A percentile compares a stretch with the other conserved stretches of the same genome.
phyloP scores from a whole-genome alignment of 352 stramenopile species.

The Chrysophaeum taylorii region DNA sequence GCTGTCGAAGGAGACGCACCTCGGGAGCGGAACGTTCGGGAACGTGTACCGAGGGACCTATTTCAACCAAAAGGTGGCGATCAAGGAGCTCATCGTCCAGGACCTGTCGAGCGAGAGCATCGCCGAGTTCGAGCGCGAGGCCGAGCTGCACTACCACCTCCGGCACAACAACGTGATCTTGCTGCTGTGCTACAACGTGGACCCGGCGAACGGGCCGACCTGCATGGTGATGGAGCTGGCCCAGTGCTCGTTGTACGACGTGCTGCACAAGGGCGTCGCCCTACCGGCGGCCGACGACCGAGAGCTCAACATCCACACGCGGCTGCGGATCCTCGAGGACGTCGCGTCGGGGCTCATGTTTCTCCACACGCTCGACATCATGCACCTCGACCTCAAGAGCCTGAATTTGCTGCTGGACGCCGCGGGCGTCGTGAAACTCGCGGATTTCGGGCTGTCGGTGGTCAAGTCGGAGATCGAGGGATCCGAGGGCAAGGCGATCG shows the following conservation, averaged over 20 bases:
- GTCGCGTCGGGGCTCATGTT: slow-evolving; percentile 20
- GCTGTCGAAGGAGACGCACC: not conserved
- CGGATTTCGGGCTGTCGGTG: slow-evolving; percentile 45
- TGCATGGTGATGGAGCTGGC: slow-evolving; percentile 40
- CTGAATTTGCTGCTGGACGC: slow-evolving; percentile 56
- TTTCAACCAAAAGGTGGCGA: not conserved
- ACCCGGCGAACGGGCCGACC: slow-evolving; percentile 26
- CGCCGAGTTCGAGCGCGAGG: slow-evolving; percentile 4
- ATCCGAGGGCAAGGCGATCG: slow-evolving; percentile 34
- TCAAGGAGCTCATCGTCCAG: slow-evolving; percentile 6
- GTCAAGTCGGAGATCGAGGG: slow-evolving; percentile 43
- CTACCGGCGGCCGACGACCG: not conserved
- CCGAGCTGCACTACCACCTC: slow-evolving; percentile 4
- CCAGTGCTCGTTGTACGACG: slow-evolving; percentile 29
- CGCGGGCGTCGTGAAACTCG: slow-evolving; percentile 55
- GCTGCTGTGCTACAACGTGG: slow-evolving; percentile 32
- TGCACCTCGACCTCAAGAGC: slow-evolving; percentile 26
- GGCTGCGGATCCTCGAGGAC: slow-evolving; percentile 21
- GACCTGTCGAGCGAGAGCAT: not conserved
- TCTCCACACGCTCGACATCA: slow-evolving; percentile 22
- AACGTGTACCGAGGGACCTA: not conserved
- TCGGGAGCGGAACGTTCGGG: not conserved
- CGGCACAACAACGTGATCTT: slow-evolving; percentile 34
- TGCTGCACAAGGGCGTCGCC: slow-evolving; percentile 24
- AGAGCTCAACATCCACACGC: slow-evolving; percentile 13